Evolutionary conservation across 306 rosid genomes (phyloP).

Genomic region (Lotus japonicus): DNA sequence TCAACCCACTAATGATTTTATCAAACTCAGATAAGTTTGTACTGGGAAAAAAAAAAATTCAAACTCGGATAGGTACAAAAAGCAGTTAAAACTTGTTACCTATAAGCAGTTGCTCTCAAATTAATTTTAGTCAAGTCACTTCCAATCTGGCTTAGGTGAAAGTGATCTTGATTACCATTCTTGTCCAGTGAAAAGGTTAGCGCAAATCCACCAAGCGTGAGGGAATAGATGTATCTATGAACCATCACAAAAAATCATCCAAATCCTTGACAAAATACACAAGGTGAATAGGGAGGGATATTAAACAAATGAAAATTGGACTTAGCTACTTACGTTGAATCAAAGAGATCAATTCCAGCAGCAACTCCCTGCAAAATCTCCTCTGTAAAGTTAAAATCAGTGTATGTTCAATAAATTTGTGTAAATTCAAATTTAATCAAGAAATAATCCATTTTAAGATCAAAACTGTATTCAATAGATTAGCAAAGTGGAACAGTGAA

Average conservation of each 20-base stretch:
- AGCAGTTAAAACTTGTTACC: constrained; percentile 33
- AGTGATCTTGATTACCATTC: constrained; percentile 28
- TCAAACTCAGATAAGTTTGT: constrained; percentile 3
- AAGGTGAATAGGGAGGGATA: not conserved
- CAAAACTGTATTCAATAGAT: not conserved
- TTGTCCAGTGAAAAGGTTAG: constrained; percentile 61
- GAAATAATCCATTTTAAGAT: constrained; percentile 7
- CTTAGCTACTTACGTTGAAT: constrained; percentile 60
- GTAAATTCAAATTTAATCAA: constrained; percentile 7
- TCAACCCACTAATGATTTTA: not conserved
- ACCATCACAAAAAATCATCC: constrained; percentile 6
- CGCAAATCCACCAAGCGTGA: constrained; percentile 82
- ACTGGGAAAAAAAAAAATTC: no score
- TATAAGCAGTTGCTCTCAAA: constrained; percentile 68
- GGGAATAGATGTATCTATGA: constrained; percentile 64
- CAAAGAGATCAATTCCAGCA: constrained; percentile 84
- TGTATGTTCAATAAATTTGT: constrained; percentile 9
- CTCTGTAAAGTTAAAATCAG: constrained; percentile 52
- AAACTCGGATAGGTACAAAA: constrained; percentile 7
- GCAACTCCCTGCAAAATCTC: constrained; percentile 91
- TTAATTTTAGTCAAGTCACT: constrained; percentile 68
- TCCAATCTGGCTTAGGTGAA: constrained; percentile 32
- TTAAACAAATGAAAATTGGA: constrained; percentile 5
- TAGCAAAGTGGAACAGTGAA: not conserved
- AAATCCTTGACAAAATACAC: not conserved